A percentile compares a stretch with the other conserved stretches of the same genome.
phyloP scores from a whole-genome alignment of 495 filamentous ascomycete genomes.

The Cladorrhinum samala region DNA sequence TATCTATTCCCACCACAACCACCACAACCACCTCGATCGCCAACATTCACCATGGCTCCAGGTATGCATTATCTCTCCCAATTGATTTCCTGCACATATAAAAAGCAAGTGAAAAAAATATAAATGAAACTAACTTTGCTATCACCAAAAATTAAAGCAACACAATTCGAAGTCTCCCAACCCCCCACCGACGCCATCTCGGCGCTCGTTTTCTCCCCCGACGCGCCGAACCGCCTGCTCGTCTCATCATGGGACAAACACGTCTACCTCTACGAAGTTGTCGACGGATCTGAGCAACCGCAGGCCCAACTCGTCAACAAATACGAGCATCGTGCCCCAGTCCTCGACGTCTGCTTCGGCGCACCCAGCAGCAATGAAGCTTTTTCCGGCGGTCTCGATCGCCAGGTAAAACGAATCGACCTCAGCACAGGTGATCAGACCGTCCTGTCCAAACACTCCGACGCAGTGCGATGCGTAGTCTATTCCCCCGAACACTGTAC shows the following conservation, averaged over 20 bases:
- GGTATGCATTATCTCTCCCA: constrained; percentile 18
- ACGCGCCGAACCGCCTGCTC: constrained; percentile 60
- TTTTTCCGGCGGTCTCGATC: constrained; percentile 79
- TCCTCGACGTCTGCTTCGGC: constrained; percentile 89
- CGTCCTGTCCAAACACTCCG: constrained; percentile 69
- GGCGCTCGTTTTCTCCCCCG: constrained; percentile 73
- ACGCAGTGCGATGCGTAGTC: constrained; percentile 73
- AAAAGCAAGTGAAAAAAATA: constrained; percentile 4
- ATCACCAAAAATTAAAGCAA: too few relatives aligned
- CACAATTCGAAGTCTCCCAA: constrained; percentile 63
- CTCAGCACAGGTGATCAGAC: constrained; percentile 64
- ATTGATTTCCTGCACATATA: not conserved
- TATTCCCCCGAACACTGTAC: constrained; percentile 69
- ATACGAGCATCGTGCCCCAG: constrained; percentile 77
- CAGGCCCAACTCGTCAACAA: constrained; percentile 58
- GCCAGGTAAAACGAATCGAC: constrained; percentile 75
- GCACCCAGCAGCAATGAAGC: constrained; percentile 70
- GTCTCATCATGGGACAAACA: constrained; percentile 93
- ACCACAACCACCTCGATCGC: too few relatives aligned
- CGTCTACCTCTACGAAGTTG: constrained; percentile 80
- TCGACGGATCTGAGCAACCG: constrained; percentile 48
- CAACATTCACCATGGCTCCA: constrained; percentile 37
- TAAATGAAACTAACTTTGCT: too few relatives aligned
- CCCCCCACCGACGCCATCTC: constrained; percentile 89
- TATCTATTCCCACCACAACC: not conserved